Evolutionary conservation across 495 filamentous ascomycete species (phyloP).

Genomic region (Hypoxylon trugodes): DNA sequence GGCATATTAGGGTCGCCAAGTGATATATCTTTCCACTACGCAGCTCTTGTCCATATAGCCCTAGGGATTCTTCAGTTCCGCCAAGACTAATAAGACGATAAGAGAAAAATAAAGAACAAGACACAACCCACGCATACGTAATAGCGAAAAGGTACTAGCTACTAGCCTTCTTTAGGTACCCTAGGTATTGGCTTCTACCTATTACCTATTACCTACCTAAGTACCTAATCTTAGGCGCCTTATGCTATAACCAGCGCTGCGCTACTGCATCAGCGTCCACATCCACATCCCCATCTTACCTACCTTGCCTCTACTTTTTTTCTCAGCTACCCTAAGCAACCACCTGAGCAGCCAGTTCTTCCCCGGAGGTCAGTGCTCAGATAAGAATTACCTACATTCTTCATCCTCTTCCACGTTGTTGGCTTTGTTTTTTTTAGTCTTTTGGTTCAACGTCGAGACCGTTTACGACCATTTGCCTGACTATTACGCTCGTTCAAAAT

Average conservation of each 20-base stretch:
- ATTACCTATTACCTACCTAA: background rate
- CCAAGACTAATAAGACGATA: slow-evolving; percentile 5
- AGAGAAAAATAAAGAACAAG: background rate
- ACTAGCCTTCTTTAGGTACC: slow-evolving; percentile 10
- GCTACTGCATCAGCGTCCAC: slow-evolving; percentile 31
- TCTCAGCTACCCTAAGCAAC: background rate
- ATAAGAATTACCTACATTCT: slow-evolving; percentile 21
- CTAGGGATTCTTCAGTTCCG: slow-evolving; percentile 9
- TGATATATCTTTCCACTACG: slow-evolving; percentile 5
- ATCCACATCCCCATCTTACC: slow-evolving; percentile 22
- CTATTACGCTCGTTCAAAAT: slow-evolving; percentile 6
- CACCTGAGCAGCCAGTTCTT: slow-evolving; percentile 8
- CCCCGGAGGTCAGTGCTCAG: slow-evolving; percentile 1
- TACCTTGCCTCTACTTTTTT: background rate
- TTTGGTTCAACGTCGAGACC: background rate
- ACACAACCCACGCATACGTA: slow-evolving; percentile 20
- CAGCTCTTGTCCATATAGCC: slow-evolving; percentile 15
- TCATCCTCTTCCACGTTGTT: slow-evolving; percentile 7
- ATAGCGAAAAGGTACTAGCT: too few relatives aligned
- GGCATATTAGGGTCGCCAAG: slow-evolving; percentile 13
- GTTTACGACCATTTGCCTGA: slow-evolving; percentile 5
- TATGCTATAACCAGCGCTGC: slow-evolving; percentile 15
- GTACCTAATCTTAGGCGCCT: slow-evolving; percentile 6
- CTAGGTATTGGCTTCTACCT: too few relatives aligned
- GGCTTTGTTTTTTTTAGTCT: background rate